Evolutionary conservation across 768 basidiomycete genomes (phyloP), one percentile per base, ranked within the genome.

Genomic region (Ramaria sp.): DNA sequence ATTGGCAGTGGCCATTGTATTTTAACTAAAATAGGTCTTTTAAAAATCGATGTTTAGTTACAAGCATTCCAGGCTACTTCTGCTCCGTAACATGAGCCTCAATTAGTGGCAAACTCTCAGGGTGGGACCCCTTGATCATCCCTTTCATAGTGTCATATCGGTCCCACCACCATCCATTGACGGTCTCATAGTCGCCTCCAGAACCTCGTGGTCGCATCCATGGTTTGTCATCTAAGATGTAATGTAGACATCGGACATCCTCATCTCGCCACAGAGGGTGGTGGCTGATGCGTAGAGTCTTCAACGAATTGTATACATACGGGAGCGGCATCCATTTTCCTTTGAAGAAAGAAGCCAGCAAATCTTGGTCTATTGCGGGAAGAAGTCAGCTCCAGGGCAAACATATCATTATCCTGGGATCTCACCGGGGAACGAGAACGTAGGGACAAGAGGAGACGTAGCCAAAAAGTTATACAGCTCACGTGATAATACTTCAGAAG

Each of bases 341-440:
- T 53, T 74, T 67, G 72, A 95, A 98, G 63, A 81, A 79, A 30
- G 76, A 78, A 1, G 93, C 78, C 30, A 97, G 78, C 30, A 96
- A 75, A 61, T 99, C 95, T 66, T 99, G 95, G 67, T 99, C 95
- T 1, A 91, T 83, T n/a, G 66, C 97, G 96, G n/a, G 66, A 34
- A 34, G 13, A 67, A 10, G 52, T 45, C 22, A 55, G 16, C 47
- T 47, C 18, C 16, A 9, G 6, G 44, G 3, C 6, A 32, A 34
- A 25, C 20, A 22, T 30, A 5, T 5, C 30, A 50, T 3, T 37
- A 25, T 25, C 15, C 9, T 13, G 34, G 8, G 2, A 15, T 47
- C 53, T 28, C 22, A 47, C 53, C 53, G 9, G 53, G 53, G 24
- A 55, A 55, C 12, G 45, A 45, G 15, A 47, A 55, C 0, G 71